Evolutionary conservation across 2,329 filamentous ascomycete genomes (phyloP), one percentile per base, ranked within the genome.

Genomic region (Fusarium sp.): DNA sequence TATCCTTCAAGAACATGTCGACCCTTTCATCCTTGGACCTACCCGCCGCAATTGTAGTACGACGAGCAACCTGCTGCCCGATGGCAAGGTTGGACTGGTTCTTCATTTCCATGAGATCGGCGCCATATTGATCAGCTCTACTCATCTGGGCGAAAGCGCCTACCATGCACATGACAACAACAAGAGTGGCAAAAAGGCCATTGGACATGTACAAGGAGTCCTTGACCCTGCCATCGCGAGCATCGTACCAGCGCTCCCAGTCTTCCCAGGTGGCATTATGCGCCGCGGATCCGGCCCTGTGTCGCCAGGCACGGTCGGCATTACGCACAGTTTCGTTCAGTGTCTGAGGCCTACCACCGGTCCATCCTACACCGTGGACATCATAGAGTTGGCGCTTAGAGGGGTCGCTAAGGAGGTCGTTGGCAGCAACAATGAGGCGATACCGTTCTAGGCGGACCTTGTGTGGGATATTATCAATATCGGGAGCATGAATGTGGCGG

Each of bases 181-280:
- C 83, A n/a, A 97, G 81, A 15, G 77, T 72, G 9, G 88, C 88
- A 78, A 98, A 98, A 15, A 90, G 87, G 44, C 90, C 89, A 77
- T 97, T 97, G 64, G 92, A 93, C 82, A 95, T 90, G 80, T 90
- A 92, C 56, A 90, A 74, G 0, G 87, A 87, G 69, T 86, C 82
- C 70, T 81, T 83, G 70, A 79, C 79, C 76, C 76, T 77, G 73
- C 85, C 83, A 52, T 85, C 80, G 77, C 84, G 78, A 80, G 85
- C 80, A 37, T 89, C 85, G 74, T 93, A 88, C 91, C 92, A 97
- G 46, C 86, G 87, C 83, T 97, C 93, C 95, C 95, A 98, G 80
- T 99, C 96, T 79, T 99, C 96, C 96, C 96, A 99, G 0, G 96
- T 98, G 2, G 94, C 96, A 79, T 98, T 98, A 74, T 83, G 82